These are phyloP conservation scores for Pueraria montana DNA, from an alignment of 306 rosid species.

Conservation along the genomic window DNA sequence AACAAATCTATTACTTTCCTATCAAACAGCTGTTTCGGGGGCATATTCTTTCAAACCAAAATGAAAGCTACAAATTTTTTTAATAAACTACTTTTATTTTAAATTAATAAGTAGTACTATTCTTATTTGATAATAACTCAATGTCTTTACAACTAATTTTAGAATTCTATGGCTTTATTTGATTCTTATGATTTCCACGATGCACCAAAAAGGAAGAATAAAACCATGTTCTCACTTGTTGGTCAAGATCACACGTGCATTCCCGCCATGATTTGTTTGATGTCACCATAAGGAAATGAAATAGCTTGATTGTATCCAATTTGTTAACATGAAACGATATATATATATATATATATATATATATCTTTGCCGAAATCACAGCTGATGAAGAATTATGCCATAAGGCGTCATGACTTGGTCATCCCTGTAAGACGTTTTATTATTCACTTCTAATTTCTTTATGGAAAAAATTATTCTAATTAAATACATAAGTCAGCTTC, in stretches of 20 bases:
- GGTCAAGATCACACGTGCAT: not conserved
- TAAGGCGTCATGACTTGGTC: no score
- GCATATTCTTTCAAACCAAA: constrained; percentile 26
- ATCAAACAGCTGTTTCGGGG: not conserved
- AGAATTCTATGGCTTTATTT: not conserved
- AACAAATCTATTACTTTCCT: not conserved
- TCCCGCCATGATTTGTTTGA: not conserved
- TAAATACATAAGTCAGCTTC: no score
- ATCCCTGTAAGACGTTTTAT: no score
- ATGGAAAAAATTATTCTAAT: no score
- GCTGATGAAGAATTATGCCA: no score
- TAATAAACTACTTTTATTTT: not conserved
- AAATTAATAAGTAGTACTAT: not conserved
- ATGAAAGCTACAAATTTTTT: not conserved
- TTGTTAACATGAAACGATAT: not conserved
- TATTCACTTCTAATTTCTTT: no score
- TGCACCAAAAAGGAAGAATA: not conserved
- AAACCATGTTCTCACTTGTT: constrained; percentile 1
- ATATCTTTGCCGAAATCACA: no score
- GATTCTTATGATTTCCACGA: no score
- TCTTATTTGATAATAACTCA: not conserved
- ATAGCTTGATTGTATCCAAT: not conserved
- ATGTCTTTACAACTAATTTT: constrained; percentile 23
- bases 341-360: no score
- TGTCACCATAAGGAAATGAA: no score